Evolutionary conservation across 305 asterid genomes (phyloP).

Genomic region (Fraxinus floribunda): DNA sequence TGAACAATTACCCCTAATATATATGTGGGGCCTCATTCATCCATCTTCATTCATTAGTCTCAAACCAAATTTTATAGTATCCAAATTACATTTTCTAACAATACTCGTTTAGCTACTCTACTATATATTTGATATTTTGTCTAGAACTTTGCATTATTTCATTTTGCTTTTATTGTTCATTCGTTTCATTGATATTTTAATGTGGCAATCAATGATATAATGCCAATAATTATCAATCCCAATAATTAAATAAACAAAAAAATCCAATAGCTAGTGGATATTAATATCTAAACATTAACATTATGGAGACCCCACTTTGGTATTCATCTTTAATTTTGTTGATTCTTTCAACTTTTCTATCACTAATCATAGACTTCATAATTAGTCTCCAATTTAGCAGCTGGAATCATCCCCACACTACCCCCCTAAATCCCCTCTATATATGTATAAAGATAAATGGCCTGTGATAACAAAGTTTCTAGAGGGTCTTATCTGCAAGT

Average conservation of each 20-base stretch:
- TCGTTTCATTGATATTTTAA: background rate
- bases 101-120: background rate
- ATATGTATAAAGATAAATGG: background rate
- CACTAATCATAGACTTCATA: slow-evolving; percentile 29
- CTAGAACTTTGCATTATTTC: background rate
- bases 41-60: background rate
- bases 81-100: background rate
- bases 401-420: background rate
- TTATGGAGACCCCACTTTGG: slow-evolving; percentile 25
- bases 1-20: slow-evolving; percentile 21
- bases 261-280: background rate
- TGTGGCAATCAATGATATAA: background rate
- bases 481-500: too few species aligned
- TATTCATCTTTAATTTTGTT: slow-evolving; percentile 15
- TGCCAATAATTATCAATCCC: background rate
- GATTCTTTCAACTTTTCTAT: slow-evolving; percentile 30
- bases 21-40: slow-evolving; percentile 9
- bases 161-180: background rate
- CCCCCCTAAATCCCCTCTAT: background rate
- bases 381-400: slow-evolving; percentile 4
- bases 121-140: background rate
- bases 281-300: slow-evolving; percentile 17
- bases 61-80: background rate
- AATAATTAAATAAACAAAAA: background rate
- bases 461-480: too few species aligned